These are phyloP conservation scores for Venturiaceae sp. DNA, from an alignment of 2,329 filamentous ascomycete genomes.

Conservation along the genomic window DNA sequence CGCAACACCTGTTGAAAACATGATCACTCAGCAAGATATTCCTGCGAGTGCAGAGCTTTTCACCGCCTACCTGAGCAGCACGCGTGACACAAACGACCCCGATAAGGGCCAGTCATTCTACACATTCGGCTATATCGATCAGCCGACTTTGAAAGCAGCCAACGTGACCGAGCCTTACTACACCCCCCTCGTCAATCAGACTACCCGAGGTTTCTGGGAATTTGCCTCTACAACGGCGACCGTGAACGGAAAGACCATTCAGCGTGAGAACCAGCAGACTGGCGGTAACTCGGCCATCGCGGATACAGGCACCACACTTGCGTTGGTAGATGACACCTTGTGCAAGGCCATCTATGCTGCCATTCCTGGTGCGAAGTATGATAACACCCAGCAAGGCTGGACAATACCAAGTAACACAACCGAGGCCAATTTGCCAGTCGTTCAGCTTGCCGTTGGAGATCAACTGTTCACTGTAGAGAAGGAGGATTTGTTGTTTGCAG, in stretches of 20 bases:
- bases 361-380: slow-evolving; percentile 48
- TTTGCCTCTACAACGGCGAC: slow-evolving; percentile 48
- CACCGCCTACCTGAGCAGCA: slow-evolving; percentile 52
- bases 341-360: slow-evolving; percentile 53
- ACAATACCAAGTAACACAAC: slow-evolving; percentile 48
- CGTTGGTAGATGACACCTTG: slow-evolving; percentile 51
- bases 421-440: slow-evolving; percentile 44
- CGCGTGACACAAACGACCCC: slow-evolving; percentile 36
- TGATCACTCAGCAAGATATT: slow-evolving; percentile 51
- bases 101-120: slow-evolving; percentile 50
- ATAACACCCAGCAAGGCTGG: slow-evolving; percentile 50
- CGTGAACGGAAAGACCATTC: slow-evolving; percentile 46
- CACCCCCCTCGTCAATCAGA: slow-evolving; percentile 48
- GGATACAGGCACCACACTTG: slow-evolving; percentile 63
- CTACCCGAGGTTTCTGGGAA: slow-evolving; percentile 55
- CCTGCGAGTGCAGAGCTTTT: slow-evolving; percentile 44
- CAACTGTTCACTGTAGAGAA: slow-evolving; percentile 53
- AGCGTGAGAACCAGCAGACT: slow-evolving; percentile 25
- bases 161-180: slow-evolving; percentile 48
- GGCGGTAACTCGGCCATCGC: slow-evolving; percentile 53
- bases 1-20: slow-evolving; percentile 57
- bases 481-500: slow-evolving; percentile 51
- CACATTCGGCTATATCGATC: slow-evolving; percentile 64
- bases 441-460: slow-evolving; percentile 55
- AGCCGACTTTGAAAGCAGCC: slow-evolving; percentile 46